Evolutionary conservation across 305 asterid genomes (phyloP).

Genomic region (Fraxinus dipetala): DNA sequence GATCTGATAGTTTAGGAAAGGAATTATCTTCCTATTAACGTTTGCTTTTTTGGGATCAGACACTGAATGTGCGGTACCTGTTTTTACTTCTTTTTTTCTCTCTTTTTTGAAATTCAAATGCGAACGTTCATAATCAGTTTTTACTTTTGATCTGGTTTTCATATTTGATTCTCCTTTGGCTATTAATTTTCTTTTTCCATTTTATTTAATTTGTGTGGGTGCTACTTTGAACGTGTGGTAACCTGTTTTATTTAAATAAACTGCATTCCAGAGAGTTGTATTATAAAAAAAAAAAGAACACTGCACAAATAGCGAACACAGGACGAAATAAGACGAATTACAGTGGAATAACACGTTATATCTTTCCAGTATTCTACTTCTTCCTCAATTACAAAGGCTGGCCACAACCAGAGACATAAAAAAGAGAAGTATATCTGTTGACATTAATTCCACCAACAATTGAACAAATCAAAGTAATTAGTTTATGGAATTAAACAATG

Average conservation of each 20-base stretch:
- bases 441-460: too few species aligned
- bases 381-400: too few species aligned
- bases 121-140: neutral
- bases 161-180: neutral
- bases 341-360: neutral
- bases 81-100: neutral
- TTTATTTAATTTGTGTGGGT: neutral
- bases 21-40: neutral
- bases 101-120: neutral
- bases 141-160: neutral
- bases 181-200: neutral
- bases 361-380: too few species aligned
- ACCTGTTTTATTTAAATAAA: neutral
- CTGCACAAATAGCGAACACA: neutral
- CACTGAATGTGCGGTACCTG: slow-evolving; percentile 17
- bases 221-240: neutral
- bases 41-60: neutral
- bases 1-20: neutral
- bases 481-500: too few species aligned
- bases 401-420: too few species aligned
- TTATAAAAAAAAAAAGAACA: too few species aligned
- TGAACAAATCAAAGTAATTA: too few species aligned
- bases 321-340: neutral
- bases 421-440: too few species aligned
- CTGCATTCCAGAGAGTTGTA: neutral